These are phyloP conservation scores for Calendula officinalis DNA, from an alignment of 129 eudicot genomes.

Conservation along the genomic window DNA sequence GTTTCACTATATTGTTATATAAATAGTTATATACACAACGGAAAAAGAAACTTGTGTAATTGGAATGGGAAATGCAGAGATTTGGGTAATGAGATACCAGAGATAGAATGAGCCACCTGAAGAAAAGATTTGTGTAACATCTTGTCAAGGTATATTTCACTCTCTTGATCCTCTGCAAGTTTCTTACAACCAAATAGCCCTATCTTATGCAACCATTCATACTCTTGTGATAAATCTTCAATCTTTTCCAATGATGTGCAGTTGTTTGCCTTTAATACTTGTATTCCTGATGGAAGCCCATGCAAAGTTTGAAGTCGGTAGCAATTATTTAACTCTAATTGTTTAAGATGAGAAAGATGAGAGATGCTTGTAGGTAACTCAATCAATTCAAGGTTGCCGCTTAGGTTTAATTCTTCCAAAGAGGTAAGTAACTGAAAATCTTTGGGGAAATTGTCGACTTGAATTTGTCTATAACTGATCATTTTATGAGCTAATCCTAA, in stretches of 20 bases:
- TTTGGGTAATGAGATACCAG: background rate
- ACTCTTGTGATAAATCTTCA: conserved; percentile 1
- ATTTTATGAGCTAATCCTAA: background rate
- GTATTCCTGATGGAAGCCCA: conserved; percentile 2
- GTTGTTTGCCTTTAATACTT: background rate
- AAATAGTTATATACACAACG: too few relatives aligned
- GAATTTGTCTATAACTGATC: background rate
- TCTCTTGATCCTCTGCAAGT: background rate
- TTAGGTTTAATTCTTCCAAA: background rate
- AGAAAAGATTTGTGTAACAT: background rate
- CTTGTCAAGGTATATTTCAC: background rate
- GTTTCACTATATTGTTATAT: too few relatives aligned
- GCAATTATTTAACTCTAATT: background rate
- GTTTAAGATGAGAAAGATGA: background rate
- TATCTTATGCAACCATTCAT: background rate
- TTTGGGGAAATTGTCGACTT: background rate
- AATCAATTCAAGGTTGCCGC: background rate
- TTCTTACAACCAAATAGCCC: background rate
- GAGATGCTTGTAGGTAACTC: background rate
- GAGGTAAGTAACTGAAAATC: background rate
- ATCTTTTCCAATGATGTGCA: background rate
- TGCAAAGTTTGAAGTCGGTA: background rate
- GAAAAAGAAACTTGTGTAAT: too few relatives aligned
- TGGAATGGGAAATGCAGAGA: too few relatives aligned
- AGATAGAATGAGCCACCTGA: background rate